These are phyloP conservation scores for Neurospora sp. DNA, from an alignment of 495 filamentous ascomycete genomes.

Conservation along the genomic window DNA sequence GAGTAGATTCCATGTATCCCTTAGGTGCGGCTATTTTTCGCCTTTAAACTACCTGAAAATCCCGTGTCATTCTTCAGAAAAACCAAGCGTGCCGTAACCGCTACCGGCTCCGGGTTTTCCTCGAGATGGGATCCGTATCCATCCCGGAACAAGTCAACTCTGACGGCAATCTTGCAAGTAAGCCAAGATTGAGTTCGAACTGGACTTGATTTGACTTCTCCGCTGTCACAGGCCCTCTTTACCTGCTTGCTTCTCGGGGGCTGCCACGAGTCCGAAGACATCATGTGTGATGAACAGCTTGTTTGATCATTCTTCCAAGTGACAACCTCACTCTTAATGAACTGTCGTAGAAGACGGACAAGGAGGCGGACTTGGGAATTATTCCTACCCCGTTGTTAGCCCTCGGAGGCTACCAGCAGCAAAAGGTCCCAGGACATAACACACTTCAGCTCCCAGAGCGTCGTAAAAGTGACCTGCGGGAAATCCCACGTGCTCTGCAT, in stretches of 20 bases:
- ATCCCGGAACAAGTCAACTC: not conserved
- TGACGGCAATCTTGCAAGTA: not conserved
- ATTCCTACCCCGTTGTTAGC: too few species aligned
- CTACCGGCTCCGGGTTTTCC: not conserved
- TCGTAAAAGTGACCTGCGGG: not conserved
- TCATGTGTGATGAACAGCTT: too few species aligned
- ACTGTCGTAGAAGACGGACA: too few species aligned
- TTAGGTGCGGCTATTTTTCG: not conserved
- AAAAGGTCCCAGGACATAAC: too few species aligned
- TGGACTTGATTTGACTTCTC: not conserved
- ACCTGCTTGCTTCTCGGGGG: not conserved
- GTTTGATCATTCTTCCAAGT: too few species aligned
- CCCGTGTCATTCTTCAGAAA: too few species aligned
- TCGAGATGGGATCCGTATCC: not conserved
- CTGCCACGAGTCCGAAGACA: not conserved
- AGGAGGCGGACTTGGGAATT: too few species aligned
- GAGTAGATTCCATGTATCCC: not conserved
- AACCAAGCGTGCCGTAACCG: too few species aligned
- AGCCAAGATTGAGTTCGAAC: too few species aligned
- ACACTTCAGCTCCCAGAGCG: not conserved
- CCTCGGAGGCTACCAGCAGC: too few species aligned
- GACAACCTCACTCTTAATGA: too few species aligned
- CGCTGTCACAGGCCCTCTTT: not conserved
- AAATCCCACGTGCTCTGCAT: not conserved
- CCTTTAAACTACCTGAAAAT: too few species aligned